Conservation (phyloP, 495 filamentous ascomycete genomes). For the Gamarada debralockiae region DNA sequence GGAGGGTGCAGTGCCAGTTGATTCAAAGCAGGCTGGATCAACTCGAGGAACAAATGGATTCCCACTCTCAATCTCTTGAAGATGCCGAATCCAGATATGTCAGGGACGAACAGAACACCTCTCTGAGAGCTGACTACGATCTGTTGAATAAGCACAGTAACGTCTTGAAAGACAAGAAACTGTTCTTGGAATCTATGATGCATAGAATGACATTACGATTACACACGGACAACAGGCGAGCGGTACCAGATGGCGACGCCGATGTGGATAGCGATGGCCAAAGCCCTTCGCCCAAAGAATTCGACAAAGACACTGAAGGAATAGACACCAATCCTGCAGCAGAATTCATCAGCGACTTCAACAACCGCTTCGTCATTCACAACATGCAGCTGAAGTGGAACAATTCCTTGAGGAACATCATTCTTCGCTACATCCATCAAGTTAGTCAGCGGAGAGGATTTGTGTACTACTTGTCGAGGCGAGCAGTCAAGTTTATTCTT, state of each 20-base stretch:
- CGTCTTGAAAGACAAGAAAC: constrained; percentile 67
- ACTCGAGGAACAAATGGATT: constrained; percentile 69
- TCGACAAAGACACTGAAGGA: constrained; percentile 11
- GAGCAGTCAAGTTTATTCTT: constrained; percentile 95
- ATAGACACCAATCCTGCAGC: constrained; percentile 21
- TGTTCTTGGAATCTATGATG: constrained; percentile 74
- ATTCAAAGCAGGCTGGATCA: constrained; percentile 76
- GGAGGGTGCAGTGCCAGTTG: constrained; percentile 81
- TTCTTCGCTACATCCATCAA: constrained; percentile 95
- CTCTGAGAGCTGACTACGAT: constrained; percentile 59
- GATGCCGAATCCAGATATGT: constrained; percentile 62
- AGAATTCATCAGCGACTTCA: constrained; percentile 62
- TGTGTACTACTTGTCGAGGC: constrained; percentile 93
- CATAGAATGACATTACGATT: constrained; percentile 59
- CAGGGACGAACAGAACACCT: constrained; percentile 46
- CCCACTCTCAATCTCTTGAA: constrained; percentile 61
- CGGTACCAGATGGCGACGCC: constrained; percentile 42
- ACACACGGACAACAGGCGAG: constrained; percentile 33
- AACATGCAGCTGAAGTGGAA: constrained; percentile 98
- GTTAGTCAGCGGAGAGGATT: constrained; percentile 94
- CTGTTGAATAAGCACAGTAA: constrained; percentile 64
- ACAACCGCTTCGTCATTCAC: constrained; percentile 96
- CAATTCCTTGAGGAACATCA: constrained; percentile 91
- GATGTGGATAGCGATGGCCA: constrained; percentile 29
- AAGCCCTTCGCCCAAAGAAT: constrained; percentile 15